phyloP scores from a whole-genome alignment of 495 filamentous ascomycete genomes.

The Margaritispora aquatica region DNA sequence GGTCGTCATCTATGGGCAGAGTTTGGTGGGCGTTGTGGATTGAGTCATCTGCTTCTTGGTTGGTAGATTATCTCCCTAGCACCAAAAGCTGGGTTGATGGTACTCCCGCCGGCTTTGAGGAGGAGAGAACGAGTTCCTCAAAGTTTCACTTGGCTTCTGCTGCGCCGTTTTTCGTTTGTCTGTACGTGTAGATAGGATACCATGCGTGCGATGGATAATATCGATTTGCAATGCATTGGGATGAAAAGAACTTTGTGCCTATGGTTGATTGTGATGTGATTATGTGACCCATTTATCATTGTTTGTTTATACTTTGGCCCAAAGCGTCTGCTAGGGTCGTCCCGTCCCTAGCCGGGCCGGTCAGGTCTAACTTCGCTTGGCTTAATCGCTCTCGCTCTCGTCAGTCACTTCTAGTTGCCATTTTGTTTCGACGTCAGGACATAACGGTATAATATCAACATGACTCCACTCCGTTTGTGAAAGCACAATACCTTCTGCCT shows the following conservation, averaged over 20 bases:
- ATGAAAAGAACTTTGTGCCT: not conserved
- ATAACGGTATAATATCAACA: too few species aligned
- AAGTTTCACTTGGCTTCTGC: not conserved
- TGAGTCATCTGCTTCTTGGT: slow-evolving; percentile 13
- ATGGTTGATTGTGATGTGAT: not conserved
- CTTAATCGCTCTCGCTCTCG: not conserved
- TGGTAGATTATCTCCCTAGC: slow-evolving; percentile 10
- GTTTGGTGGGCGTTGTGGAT: not conserved
- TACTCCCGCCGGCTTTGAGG: slow-evolving; percentile 19
- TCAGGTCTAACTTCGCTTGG: not conserved
- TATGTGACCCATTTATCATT: too few species aligned
- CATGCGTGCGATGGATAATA: not conserved
- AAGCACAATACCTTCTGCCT: too few species aligned
- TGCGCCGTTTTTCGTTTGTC: not conserved
- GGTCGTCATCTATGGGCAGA: not conserved
- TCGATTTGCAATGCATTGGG: not conserved
- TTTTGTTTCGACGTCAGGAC: too few species aligned
- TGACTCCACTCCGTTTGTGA: too few species aligned
- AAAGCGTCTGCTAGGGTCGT: too few species aligned
- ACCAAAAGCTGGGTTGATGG: slow-evolving; percentile 5
- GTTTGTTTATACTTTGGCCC: too few species aligned
- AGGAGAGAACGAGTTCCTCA: not conserved
- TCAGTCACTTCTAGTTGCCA: not conserved
- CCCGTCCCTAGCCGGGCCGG: not conserved
- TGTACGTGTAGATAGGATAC: slow-evolving; percentile 10